These are phyloP conservation scores for Begonia peltatifolia DNA, from an alignment of 306 rosid genomes.

Conservation along the genomic window DNA sequence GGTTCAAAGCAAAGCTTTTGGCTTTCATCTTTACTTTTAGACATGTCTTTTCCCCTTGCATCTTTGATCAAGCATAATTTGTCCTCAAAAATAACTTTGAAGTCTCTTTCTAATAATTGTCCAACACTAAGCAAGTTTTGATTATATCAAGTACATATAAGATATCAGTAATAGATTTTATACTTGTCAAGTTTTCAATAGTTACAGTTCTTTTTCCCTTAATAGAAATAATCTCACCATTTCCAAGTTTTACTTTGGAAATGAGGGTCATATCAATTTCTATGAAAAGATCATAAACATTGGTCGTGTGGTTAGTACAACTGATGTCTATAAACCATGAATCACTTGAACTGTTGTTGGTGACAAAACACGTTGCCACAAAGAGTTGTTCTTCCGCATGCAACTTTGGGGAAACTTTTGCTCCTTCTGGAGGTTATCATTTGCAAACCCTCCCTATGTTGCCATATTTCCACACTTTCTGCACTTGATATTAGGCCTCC, in stretches of 20 bases:
- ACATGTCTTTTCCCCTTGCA: neutral
- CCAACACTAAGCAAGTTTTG: constrained; percentile 1
- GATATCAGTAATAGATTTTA: neutral
- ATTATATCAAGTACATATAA: neutral
- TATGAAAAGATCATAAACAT: neutral
- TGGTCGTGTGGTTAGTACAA: neutral
- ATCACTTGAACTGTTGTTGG: neutral
- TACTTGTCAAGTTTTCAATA: neutral
- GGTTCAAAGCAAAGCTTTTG: too few species aligned
- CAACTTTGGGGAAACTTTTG: neutral
- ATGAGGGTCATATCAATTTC: neutral
- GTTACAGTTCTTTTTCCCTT: neutral
- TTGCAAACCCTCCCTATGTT: neutral
- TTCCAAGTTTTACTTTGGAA: neutral
- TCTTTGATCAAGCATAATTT: constrained; percentile 5
- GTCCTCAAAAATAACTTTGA: constrained; percentile 1
- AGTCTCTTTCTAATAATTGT: neutral
- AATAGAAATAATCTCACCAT: neutral
- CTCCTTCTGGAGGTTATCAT: neutral
- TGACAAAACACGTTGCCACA: neutral
- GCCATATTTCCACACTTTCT: neutral
- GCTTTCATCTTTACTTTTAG: too few species aligned
- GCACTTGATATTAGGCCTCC: neutral
- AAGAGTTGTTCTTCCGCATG: neutral
- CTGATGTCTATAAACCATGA: neutral